Conservation (phyloP, 345 rosid species). For the Laguncularia racemosa region DNA sequence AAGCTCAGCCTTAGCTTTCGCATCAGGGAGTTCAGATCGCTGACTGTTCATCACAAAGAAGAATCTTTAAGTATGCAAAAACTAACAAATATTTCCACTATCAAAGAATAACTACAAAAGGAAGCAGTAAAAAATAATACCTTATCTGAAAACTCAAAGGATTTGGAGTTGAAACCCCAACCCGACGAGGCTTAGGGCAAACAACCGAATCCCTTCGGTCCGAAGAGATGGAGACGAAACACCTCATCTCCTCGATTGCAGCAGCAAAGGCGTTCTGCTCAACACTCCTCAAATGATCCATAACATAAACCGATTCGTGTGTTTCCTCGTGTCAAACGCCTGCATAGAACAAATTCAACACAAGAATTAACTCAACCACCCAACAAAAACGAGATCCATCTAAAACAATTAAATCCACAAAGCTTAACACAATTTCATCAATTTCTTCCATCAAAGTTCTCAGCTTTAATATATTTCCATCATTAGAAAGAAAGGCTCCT, state of each 20-base stretch:
- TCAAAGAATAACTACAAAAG: neutral
- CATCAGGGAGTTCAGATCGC: conserved; percentile 50
- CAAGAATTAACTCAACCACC: too few species aligned
- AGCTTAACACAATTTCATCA: too few species aligned
- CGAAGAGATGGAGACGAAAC: conserved; percentile 29
- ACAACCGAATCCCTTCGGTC: conserved; percentile 51
- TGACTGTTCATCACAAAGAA: conserved; percentile 29
- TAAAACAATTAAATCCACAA: too few species aligned
- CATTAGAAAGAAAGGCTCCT: too few species aligned
- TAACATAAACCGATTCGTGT: conserved; percentile 23
- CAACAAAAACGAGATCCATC: too few species aligned
- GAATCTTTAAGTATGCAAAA: neutral
- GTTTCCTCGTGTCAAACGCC: neutral
- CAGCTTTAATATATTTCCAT: too few species aligned
- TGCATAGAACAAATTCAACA: too few species aligned
- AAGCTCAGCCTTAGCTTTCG: conserved; percentile 67
- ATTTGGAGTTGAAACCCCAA: conserved; percentile 35
- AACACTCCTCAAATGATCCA: conserved; percentile 57
- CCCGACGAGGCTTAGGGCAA: conserved; percentile 89
- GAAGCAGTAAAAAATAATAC: conserved; percentile 21
- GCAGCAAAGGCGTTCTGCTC: conserved; percentile 65
- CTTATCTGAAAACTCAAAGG: conserved; percentile 43
- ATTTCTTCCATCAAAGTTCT: too few species aligned
- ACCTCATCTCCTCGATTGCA: conserved; percentile 42
- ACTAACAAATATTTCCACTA: neutral